Base-by-base conservation (phyloP, 192 early-diverging fungal species). In the Podila epicladia region DNA sequence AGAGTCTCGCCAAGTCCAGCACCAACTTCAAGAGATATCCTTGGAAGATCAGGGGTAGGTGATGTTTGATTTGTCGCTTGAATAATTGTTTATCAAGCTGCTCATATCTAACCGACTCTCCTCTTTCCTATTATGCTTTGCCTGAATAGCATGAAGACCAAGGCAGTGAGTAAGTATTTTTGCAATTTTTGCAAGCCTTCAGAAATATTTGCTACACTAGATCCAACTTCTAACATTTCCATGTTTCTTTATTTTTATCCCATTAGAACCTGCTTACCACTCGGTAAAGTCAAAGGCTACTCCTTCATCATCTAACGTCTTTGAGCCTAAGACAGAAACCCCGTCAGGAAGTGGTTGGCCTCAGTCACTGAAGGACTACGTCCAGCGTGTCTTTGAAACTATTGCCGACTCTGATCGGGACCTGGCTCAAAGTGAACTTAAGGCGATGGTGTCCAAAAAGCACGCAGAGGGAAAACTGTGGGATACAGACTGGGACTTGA, bases 401-500 rank as follows among this genome's bases (percentile, higher is more conserved):
- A 65, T 80, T 38, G 76, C 74, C 13, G 62, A 64, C 9, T 80
- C 87, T 20, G 77, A 85, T 41, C 75, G 66, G 11, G 80, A 84
- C 62, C 72, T 60, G 17, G 87, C 89, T 15, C 84, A 91, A 73
- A 65, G 64, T n/a, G 83, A 91, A 69, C 67, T 95, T 28, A 90
- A 84, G 67, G 64, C 63, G 1, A 33, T 94, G 58, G 92, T 95
- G 58, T 71, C 65, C 9, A 73, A 82, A 38, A 82, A 85, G 35
- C 82, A 87, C 32, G 9, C 35, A 8, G 70, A 82, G 24, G 78
- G 82, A 20, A 85, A 71, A 31, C 48, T 94, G 22, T 85, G 83
- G 66, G 79, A 75, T 0, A 88, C 89, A 2, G 90, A 94, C 70
- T 96, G 94, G 94, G 85, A 89, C 5, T 79, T 86, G n/a, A 88